Evolutionary conservation across 2,329 filamentous ascomycete species (phyloP), one percentile per base, ranked within the genome.

Genomic region (Fusarium nisikadoi): DNA sequence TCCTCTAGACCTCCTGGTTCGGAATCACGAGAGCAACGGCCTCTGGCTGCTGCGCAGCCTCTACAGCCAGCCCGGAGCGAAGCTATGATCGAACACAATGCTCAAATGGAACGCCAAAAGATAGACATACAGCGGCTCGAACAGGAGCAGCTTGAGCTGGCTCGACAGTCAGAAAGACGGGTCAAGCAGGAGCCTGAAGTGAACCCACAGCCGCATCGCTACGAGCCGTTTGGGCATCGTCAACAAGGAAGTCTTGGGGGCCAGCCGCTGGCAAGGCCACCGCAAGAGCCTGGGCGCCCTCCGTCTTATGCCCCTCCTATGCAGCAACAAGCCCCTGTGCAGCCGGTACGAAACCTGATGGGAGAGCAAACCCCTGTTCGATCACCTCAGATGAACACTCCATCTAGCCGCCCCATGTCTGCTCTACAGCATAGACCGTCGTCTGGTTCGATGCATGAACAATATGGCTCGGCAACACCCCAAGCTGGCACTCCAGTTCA

Each of bases 161-260:
- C 61, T 23, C 78, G 77, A 8, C 78, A 79, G 38, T 59, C 72
- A 10, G 79, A 81, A 49, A 74, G 79, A 19, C 76, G 79, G 19
- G 75, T 88, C 52, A 88, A 88, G 77, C 85, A 87, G 70, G 87
- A 89, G 71, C 83, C 83, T 6, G 86, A 88, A 50, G 72, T 82
- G 47, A 76, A 77, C n/a, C 71, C 76, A 17, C 77, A 77, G 17
- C 81, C 80, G 39, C 82, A 81, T 62, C 85, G 83, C 41, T 85
- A 84, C 65, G 86, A 88, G 42, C 79, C 81, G 0, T 87, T 83
- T 60, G 78, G 80, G 23, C 80, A 83, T 57, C 82, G 81, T 23
- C 81, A 81, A 43, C 79, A 82, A 52, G 77, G 80, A 43, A 83
- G 84, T 31, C 81, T 79, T 33, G 79, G 81, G 23, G 79, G 81